Conservation (phyloP, 371 early-diverging fungal species). For the Mucor mucedo region DNA sequence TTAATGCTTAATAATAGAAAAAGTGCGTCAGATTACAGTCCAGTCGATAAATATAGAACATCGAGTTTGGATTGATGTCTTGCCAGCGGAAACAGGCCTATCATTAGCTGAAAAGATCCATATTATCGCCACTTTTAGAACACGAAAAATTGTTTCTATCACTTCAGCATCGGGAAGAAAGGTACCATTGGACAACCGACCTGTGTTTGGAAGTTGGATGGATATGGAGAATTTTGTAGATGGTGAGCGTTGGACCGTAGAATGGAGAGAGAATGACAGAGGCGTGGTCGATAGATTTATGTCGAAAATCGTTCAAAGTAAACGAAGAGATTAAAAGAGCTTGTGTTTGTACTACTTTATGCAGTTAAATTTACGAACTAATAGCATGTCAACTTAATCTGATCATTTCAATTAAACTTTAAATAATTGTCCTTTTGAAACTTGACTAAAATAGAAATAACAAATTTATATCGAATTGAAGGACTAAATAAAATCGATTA, state of each 20-base stretch:
- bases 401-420: too few relatives aligned
- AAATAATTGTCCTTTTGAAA: too few relatives aligned
- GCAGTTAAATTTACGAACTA: too few relatives aligned
- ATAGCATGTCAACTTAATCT: too few relatives aligned
- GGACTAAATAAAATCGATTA: too few relatives aligned
- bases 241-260: slow-evolving; percentile 53
- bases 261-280: slow-evolving; percentile 45
- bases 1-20: slow-evolving; percentile 17
- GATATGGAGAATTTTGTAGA: slow-evolving; percentile 46
- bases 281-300: slow-evolving; percentile 42
- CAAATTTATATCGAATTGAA: too few relatives aligned
- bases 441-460: too few relatives aligned
- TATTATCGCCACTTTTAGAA: slow-evolving; percentile 54
- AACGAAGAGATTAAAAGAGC: slow-evolving; percentile 7
- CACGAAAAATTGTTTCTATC: slow-evolving; percentile 49
- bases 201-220: slow-evolving; percentile 49
- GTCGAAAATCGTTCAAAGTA: slow-evolving; percentile 41
- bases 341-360: too few relatives aligned
- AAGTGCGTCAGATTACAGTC: slow-evolving; percentile 52
- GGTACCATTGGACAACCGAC: slow-evolving; percentile 42
- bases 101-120: slow-evolving; percentile 53
- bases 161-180: slow-evolving; percentile 44
- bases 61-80: slow-evolving; percentile 52
- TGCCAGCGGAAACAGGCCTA: slow-evolving; percentile 52
- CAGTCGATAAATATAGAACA: slow-evolving; percentile 54